These are phyloP conservation scores for Neopestalotiopsis clavispora DNA, from an alignment of 2,329 filamentous ascomycete species.

Conservation along the genomic window DNA sequence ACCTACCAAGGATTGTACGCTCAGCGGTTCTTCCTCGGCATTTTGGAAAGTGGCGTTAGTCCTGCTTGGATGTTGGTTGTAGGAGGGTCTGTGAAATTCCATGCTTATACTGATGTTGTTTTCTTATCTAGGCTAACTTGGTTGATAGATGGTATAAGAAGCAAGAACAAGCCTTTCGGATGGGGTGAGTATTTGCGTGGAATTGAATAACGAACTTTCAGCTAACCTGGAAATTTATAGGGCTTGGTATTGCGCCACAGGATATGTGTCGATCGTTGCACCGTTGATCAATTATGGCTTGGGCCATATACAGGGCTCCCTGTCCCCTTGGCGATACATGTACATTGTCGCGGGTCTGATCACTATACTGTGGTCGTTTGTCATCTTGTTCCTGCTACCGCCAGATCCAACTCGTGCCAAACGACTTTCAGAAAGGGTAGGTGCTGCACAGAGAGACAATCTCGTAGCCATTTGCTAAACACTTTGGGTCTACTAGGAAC, in stretches of 20 bases:
- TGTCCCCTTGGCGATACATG: slow-evolving; percentile 39
- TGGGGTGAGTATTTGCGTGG: background rate
- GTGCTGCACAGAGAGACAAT: background rate
- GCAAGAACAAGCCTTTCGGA: slow-evolving; percentile 4
- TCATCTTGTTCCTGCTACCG: slow-evolving; percentile 3
- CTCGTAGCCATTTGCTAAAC: background rate
- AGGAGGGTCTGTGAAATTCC: background rate
- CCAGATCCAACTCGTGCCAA: slow-evolving; percentile 11
- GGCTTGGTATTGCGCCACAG: slow-evolving; percentile 1
- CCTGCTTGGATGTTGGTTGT: slow-evolving; percentile 6
- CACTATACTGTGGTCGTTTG: slow-evolving; percentile 28
- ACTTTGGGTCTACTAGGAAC: background rate
- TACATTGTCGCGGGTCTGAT: slow-evolving; percentile 40
- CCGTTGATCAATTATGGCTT: slow-evolving; percentile 41
- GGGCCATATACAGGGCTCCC: slow-evolving; percentile 32
- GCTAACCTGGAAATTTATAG: background rate
- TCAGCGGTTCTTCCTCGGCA: slow-evolving; percentile 42
- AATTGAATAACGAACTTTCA: background rate
- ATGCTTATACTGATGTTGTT: background rate
- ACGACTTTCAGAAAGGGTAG: slow-evolving; percentile 17
- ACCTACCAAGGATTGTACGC: slow-evolving; percentile 38
- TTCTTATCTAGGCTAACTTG: background rate
- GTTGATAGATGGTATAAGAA: background rate
- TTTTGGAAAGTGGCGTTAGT: slow-evolving; percentile 39
- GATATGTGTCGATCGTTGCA: slow-evolving; percentile 27